Conservation (phyloP, 2,329 filamentous ascomycete genomes). For the Botryotinia convoluta region DNA sequence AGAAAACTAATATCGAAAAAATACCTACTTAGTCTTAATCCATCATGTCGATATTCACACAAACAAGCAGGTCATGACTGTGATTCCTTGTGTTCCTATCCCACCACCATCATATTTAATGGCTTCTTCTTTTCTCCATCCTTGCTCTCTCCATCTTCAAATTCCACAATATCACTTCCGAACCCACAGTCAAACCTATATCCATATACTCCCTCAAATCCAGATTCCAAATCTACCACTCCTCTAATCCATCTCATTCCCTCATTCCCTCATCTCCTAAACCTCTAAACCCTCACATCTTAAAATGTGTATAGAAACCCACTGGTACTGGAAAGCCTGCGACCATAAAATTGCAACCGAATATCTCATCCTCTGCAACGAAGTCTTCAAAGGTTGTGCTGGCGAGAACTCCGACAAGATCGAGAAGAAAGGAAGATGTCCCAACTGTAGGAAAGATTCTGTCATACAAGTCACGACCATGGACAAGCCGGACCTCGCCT, state of each 20-base stretch:
- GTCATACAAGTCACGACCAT: not conserved
- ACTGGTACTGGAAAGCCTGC: not conserved
- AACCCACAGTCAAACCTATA: not conserved
- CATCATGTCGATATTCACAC: not conserved
- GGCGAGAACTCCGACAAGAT: not conserved
- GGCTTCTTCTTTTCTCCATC: not conserved
- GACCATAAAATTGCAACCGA: not conserved
- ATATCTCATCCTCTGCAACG: not conserved
- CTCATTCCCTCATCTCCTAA: not conserved
- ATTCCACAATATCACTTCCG: not conserved
- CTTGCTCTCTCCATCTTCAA: not conserved
- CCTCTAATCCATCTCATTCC: too few relatives aligned
- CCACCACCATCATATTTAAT: not conserved
- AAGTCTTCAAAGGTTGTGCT: not conserved
- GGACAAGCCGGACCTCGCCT: not conserved
- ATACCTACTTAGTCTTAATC: not conserved
- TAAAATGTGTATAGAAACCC: not conserved
- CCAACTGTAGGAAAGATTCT: not conserved
- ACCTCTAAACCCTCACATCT: not conserved
- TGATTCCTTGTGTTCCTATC: not conserved
- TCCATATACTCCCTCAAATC: not conserved
- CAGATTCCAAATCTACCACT: not conserved
- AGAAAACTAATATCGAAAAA: too few relatives aligned
- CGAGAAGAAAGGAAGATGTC: constrained; percentile 3
- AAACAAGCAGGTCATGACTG: not conserved